phyloP scores from a whole-genome alignment of 75 land plant genomes.

The Ceratopteris richardii region DNA sequence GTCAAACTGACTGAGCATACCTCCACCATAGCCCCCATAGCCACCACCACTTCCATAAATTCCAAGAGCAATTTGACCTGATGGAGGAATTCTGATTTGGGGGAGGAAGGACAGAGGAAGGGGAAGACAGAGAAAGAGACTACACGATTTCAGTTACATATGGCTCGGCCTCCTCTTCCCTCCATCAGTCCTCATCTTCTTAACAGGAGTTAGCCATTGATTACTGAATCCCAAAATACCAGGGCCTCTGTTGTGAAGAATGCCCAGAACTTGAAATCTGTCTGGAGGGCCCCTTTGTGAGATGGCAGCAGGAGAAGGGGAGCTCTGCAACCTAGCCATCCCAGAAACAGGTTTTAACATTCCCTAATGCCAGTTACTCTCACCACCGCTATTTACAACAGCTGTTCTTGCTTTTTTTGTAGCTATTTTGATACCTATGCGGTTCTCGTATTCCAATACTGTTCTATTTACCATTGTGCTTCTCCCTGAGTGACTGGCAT shows the following conservation, averaged over 20 bases:
- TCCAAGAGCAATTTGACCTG: no score
- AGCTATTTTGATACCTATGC: neutral
- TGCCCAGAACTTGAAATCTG: conserved; percentile 11
- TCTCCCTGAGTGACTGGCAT: no score
- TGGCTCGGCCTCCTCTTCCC: conserved; percentile 91
- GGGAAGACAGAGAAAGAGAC: neutral
- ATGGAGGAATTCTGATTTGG: neutral
- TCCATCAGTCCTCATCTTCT: conserved; percentile 80
- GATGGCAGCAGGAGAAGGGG: conserved; percentile 28
- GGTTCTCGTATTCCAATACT: neutral
- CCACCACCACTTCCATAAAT: no score
- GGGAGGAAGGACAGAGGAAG: neutral
- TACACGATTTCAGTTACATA: conserved; percentile 30
- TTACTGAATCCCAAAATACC: conserved; percentile 20
- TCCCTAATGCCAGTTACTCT: neutral
- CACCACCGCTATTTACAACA: neutral
- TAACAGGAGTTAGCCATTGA: conserved; percentile 79
- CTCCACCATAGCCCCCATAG: no score
- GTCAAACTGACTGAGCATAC: neutral
- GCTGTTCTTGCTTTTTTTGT: neutral
- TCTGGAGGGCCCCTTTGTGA: conserved; percentile 17
- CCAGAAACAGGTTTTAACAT: conserved; percentile 12
- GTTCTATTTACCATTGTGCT: conserved; percentile 1
- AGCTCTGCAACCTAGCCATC: conserved; percentile 11
- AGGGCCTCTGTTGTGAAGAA: conserved; percentile 19